Conservation (phyloP, 352 stramenopile genomes). For the Phytophthora nicotianae region DNA sequence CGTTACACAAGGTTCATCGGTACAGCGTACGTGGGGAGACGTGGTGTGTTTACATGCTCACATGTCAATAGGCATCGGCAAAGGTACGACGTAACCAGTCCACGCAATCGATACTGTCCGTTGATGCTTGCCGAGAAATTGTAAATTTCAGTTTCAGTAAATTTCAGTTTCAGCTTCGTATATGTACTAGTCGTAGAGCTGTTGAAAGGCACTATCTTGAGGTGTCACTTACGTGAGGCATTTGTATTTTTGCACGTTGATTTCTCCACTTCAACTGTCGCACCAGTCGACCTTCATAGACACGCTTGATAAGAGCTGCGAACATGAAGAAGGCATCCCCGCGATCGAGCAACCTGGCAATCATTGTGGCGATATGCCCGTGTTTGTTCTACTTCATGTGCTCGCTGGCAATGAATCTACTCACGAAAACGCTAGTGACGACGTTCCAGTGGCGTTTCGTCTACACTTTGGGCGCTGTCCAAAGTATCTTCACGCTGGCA, state of each 20-base stretch:
- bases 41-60: too few species aligned
- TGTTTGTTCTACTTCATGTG: constrained; percentile 71
- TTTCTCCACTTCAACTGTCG: constrained; percentile 9
- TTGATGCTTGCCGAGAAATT: too few species aligned
- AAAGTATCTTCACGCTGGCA: constrained; percentile 68
- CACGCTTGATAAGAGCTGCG: constrained; percentile 1
- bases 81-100: too few species aligned
- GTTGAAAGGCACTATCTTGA: neutral
- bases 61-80: too few species aligned
- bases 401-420: constrained; percentile 79
- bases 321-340: constrained; percentile 7
- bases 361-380: constrained; percentile 55
- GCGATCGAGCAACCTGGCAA: constrained; percentile 7
- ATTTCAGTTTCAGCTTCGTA: too few species aligned
- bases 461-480: constrained; percentile 63
- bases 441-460: constrained; percentile 63
- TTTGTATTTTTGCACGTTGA: neutral
- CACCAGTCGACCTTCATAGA: constrained; percentile 28
- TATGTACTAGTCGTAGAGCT: too few species aligned
- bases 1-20: too few species aligned
- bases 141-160: too few species aligned
- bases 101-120: too few species aligned
- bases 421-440: constrained; percentile 75
- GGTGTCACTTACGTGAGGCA: neutral
- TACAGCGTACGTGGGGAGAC: too few species aligned